Evolutionary conservation across 2,329 filamentous ascomycete genomes (phyloP).

Genomic region (Neonectria hederae): DNA sequence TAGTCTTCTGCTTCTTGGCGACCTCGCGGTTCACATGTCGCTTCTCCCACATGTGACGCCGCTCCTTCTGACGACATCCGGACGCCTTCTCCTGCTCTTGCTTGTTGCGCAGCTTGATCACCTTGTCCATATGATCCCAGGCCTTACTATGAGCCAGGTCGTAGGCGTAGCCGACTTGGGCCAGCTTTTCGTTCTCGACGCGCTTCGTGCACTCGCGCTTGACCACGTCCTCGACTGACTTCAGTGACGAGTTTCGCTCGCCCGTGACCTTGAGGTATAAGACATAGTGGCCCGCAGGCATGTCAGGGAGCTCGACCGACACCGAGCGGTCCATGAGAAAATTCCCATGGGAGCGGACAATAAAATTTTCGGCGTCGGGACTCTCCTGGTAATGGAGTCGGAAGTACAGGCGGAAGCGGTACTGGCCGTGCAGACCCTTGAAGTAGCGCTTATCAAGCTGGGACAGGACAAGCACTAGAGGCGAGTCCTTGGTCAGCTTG

Average conservation of each 20-base stretch:
- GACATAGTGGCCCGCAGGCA: slow-evolving; percentile 65
- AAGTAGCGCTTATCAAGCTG: slow-evolving; percentile 72
- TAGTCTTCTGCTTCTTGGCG: slow-evolving; percentile 53
- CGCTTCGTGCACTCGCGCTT: slow-evolving; percentile 59
- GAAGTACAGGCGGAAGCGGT: slow-evolving; percentile 61
- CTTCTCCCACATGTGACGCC: slow-evolving; percentile 60
- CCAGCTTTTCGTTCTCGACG: slow-evolving; percentile 65
- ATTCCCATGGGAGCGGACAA: slow-evolving; percentile 67
- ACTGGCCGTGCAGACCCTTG: slow-evolving; percentile 68
- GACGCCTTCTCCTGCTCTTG: slow-evolving; percentile 61
- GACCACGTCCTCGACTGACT: slow-evolving; percentile 66
- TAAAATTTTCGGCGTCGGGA: slow-evolving; percentile 65
- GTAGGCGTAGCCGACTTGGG: slow-evolving; percentile 66
- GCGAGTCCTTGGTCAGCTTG: slow-evolving; percentile 63
- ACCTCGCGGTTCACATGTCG: slow-evolving; percentile 55
- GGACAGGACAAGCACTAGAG: slow-evolving; percentile 67
- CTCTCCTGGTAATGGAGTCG: slow-evolving; percentile 59
- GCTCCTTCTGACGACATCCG: slow-evolving; percentile 55
- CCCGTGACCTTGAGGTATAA: slow-evolving; percentile 66
- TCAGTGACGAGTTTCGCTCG: slow-evolving; percentile 53
- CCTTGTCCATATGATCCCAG: slow-evolving; percentile 59
- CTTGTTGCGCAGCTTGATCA: slow-evolving; percentile 59
- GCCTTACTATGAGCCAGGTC: slow-evolving; percentile 70
- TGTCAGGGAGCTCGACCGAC: slow-evolving; percentile 64
- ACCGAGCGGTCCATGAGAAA: slow-evolving; percentile 68